Evolutionary conservation across 108 stramenopile species (phyloP), one percentile per base, ranked within the genome.

Genomic region (Cyclotella atomus): DNA sequence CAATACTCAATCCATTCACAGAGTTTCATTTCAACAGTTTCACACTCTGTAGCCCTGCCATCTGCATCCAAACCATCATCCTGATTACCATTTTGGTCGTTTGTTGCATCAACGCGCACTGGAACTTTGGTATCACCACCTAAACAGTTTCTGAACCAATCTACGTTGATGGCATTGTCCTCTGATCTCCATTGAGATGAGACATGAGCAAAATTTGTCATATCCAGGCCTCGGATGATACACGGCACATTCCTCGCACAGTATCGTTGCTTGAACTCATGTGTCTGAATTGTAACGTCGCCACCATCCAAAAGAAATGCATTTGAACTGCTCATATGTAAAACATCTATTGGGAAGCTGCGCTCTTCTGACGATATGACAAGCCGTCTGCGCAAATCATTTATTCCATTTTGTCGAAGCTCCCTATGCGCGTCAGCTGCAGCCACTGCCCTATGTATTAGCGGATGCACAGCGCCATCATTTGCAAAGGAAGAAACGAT

Each of bases 1-100:
- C 65, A 73, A 28, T 63, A 27, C 14, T 27, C 16, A 44, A 86
- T 79, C 88, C 89, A 91, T 55, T 81, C 77, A 17, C 65, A 34
- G 23, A 90, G 45, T 15, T 76, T 56, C 41, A 85, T 74, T 15
- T 86, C 46, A 4, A 57, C 36, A 7, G 87, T 90, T 72, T 80
- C 65, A 57, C 92, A 90, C 74, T 90, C 92, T n/a, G 41, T 20
- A 3, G 89, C 88, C 49, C 92, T 84, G 7, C 92, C 92, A 29
- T 87, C 80, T 28, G 81, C 78, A 71, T 93, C 88, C 20, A 90
- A 44, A 12, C 33, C 71, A 33, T 56, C 47, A n/a, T 49, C 12
- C 12, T 41, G 38, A 12, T 41, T 52, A 25, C 20, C 45, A 38
- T 29, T 59, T 27, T n/a, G 54, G 27, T 66, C 2, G 29, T 36